A percentile compares a stretch with the other conserved stretches of the same genome.
phyloP scores from a whole-genome alignment of 2,329 filamentous ascomycete genomes.

The Westerdykella ornata region DNA sequence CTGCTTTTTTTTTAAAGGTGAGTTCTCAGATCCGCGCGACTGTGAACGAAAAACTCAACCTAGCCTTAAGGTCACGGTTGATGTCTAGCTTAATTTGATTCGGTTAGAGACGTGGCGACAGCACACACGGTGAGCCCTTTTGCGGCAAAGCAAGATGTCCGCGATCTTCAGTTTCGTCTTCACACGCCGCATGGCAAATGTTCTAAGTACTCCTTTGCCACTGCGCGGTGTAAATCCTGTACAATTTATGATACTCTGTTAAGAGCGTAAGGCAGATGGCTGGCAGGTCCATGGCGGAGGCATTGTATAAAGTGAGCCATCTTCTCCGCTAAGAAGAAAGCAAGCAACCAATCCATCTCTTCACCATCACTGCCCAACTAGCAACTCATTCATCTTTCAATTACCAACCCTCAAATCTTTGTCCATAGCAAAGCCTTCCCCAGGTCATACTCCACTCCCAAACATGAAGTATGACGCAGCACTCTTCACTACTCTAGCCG shows the following conservation, averaged over 20 bases:
- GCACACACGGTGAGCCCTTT: not conserved
- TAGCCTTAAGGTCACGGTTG: too few species aligned
- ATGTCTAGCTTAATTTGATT: not conserved
- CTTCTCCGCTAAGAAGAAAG: not conserved
- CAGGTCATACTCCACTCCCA: too few species aligned
- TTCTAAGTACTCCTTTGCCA: not conserved
- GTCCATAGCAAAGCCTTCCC: too few species aligned
- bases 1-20: too few species aligned
- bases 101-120: not conserved
- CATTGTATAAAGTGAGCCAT: not conserved
- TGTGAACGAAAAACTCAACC: too few species aligned
- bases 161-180: not conserved
- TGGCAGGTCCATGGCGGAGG: not conserved
- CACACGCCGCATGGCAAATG: slow-evolving; percentile 1
- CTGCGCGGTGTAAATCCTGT: not conserved
- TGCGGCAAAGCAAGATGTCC: not conserved
- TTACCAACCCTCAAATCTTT: too few species aligned
- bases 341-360: too few species aligned
- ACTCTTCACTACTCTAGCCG: too few species aligned
- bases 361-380: too few species aligned
- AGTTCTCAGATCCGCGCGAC: too few species aligned
- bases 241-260: not conserved
- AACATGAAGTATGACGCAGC: too few species aligned
- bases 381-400: too few species aligned
- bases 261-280: slow-evolving; percentile 1